Conservation (phyloP, 169 alveolate genomes). For the Eimeria falciformis region DNA sequence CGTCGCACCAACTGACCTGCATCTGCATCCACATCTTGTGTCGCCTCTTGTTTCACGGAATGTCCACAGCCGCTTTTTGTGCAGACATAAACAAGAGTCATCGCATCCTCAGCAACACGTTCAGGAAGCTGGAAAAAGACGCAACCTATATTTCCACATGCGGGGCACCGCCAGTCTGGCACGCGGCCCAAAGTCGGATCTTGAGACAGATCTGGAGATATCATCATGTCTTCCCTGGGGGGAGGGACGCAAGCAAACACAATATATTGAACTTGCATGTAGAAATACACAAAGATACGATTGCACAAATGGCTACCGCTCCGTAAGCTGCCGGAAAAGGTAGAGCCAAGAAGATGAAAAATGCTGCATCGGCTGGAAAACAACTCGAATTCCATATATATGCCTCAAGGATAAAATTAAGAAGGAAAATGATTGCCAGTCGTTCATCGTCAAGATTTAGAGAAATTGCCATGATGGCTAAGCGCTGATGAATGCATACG, state of each 20-base stretch:
- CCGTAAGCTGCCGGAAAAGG: no score
- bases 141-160: conserved; percentile 89
- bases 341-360: no score
- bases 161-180: conserved; percentile 90
- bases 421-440: no score
- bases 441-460: no score
- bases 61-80: conserved; percentile 84
- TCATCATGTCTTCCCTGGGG: conserved; percentile 89
- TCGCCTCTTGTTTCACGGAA: conserved; percentile 78
- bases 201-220: conserved; percentile 88
- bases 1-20: neutral
- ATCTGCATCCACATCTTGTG: conserved; percentile 20
- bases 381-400: no score
- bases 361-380: no score
- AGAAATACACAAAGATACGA: no score
- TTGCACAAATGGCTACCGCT: no score
- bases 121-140: conserved; percentile 94
- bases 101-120: conserved; percentile 91
- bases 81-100: conserved; percentile 94
- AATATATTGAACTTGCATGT: neutral
- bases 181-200: conserved; percentile 95
- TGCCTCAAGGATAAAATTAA: no score
- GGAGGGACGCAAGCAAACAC: neutral
- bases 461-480: no score
- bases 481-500: no score